Evolutionary conservation across 176 grass and related monocot genomes (phyloP).

Genomic region (Hsuehochloa calcarea): DNA sequence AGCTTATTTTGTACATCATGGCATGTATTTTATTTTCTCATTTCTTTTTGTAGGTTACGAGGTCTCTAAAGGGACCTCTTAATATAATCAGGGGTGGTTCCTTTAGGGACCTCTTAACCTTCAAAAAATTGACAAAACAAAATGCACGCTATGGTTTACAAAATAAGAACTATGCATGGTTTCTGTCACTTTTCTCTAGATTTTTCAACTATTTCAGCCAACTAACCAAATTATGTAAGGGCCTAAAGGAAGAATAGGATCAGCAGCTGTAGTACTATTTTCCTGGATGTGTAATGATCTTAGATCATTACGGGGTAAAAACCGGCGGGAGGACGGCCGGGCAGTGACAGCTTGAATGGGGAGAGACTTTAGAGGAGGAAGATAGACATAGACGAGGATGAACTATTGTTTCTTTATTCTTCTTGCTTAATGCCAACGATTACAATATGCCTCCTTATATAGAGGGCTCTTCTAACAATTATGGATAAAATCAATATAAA

Average conservation of each 20-base stretch:
- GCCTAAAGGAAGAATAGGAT: slow-evolving; percentile 18
- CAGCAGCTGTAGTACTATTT: not conserved
- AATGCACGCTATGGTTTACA: not conserved
- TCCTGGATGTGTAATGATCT: too few relatives aligned
- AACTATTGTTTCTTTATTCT: too few relatives aligned
- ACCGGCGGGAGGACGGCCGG: too few relatives aligned
- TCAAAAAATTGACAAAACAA: not conserved
- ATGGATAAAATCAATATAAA: too few relatives aligned
- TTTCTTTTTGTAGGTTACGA: not conserved
- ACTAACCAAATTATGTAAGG: slow-evolving; percentile 2
- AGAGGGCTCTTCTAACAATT: too few relatives aligned
- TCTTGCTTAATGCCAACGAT: too few relatives aligned
- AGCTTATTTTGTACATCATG: slow-evolving; percentile 19
- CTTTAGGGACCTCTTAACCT: not conserved
- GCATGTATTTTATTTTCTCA: not conserved
- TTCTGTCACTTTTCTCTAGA: slow-evolving; percentile 18
- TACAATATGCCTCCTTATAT: too few relatives aligned
- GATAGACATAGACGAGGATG: too few relatives aligned
- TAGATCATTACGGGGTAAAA: too few relatives aligned
- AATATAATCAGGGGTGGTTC: not conserved
- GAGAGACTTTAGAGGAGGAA: too few relatives aligned
- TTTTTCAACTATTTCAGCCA: slow-evolving; percentile 6
- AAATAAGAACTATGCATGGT: not conserved
- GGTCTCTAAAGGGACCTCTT: not conserved
- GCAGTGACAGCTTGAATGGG: too few relatives aligned